Conservation (phyloP, 2,329 filamentous ascomycete species). For the Fusarium nematophilum region DNA sequence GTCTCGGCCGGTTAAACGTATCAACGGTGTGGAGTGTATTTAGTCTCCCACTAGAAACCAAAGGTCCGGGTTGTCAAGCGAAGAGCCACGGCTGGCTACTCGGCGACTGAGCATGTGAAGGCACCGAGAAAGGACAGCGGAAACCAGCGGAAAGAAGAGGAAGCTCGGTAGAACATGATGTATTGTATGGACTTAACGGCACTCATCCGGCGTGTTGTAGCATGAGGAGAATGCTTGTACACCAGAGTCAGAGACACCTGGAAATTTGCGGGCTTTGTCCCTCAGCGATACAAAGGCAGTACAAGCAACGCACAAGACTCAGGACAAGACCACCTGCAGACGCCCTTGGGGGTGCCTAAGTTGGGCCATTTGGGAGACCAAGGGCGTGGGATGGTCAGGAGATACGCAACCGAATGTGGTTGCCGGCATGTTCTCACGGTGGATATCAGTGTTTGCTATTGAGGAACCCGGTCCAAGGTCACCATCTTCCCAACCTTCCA, state of each 20-base stretch:
- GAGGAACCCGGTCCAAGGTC: conserved; percentile 5
- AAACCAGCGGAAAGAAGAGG: conserved; percentile 1
- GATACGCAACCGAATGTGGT: neutral
- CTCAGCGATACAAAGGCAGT: conserved; percentile 25
- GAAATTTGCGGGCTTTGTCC: conserved; percentile 9
- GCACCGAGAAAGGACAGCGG: conserved; percentile 13
- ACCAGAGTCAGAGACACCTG: neutral
- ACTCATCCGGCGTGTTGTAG: conserved; percentile 1
- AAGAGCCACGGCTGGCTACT: conserved; percentile 3
- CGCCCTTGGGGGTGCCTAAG: conserved; percentile 7
- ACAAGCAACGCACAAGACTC: conserved; percentile 17
- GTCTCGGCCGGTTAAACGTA: conserved; percentile 8
- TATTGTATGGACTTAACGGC: neutral
- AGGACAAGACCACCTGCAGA: conserved; percentile 1
- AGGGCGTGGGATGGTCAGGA: conserved; percentile 20
- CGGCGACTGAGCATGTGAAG: conserved; percentile 5
- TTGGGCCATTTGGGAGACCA: neutral
- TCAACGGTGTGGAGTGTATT: conserved; percentile 18
- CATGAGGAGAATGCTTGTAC: conserved; percentile 4
- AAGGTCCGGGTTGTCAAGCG: conserved; percentile 8
- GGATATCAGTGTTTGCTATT: conserved; percentile 17
- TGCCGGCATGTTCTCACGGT: conserved; percentile 10
- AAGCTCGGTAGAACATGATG: conserved; percentile 1
- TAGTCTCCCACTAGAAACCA: conserved; percentile 22
- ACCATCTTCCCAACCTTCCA: conserved; percentile 18